A percentile compares a stretch with the other conserved stretches of the same genome.
phyloP scores from a whole-genome alignment of 2,329 filamentous ascomycete species.

The Neonectria coccinea region DNA sequence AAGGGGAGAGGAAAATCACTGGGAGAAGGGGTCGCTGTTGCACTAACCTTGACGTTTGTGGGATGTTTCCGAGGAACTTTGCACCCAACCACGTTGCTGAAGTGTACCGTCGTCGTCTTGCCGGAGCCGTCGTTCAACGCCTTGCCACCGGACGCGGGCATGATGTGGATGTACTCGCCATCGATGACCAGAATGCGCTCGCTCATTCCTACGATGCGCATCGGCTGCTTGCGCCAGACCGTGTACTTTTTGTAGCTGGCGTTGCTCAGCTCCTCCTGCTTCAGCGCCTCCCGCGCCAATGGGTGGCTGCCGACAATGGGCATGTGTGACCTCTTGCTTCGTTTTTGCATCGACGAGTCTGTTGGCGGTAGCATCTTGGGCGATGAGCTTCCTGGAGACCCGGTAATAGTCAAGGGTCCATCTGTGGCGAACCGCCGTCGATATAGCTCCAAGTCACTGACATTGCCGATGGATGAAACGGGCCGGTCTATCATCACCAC shows the following conservation, averaged over 20 bases:
- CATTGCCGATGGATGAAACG: slow-evolving; percentile 81
- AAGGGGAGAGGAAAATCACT: not conserved
- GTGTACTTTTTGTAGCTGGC: slow-evolving; percentile 80
- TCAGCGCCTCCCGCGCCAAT: slow-evolving; percentile 71
- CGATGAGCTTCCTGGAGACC: slow-evolving; percentile 76
- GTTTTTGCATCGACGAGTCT: slow-evolving; percentile 59
- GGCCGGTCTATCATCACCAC: slow-evolving; percentile 82
- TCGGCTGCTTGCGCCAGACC: slow-evolving; percentile 84
- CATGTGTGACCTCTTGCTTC: slow-evolving; percentile 62
- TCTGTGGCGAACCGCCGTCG: slow-evolving; percentile 81
- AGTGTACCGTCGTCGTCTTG: slow-evolving; percentile 85
- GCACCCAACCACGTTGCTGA: slow-evolving; percentile 83
- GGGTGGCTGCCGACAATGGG: slow-evolving; percentile 72
- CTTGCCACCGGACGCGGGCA: slow-evolving; percentile 76
- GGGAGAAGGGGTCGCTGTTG: not conserved
- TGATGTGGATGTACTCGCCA: slow-evolving; percentile 88
- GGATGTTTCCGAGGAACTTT: slow-evolving; percentile 85
- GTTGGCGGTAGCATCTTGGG: slow-evolving; percentile 71
- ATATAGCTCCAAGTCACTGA: slow-evolving; percentile 80
- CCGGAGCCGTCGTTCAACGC: slow-evolving; percentile 71
- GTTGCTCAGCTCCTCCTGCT: slow-evolving; percentile 68
- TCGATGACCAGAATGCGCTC: slow-evolving; percentile 84
- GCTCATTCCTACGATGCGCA: slow-evolving; percentile 81
- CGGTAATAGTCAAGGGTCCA: slow-evolving; percentile 74
- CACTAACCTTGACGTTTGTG: slow-evolving; percentile 78